Evolutionary conservation across 73 alveolate genomes (phyloP), one percentile per base, ranked within the genome.

Genomic region (Halteria grandinella): DNA sequence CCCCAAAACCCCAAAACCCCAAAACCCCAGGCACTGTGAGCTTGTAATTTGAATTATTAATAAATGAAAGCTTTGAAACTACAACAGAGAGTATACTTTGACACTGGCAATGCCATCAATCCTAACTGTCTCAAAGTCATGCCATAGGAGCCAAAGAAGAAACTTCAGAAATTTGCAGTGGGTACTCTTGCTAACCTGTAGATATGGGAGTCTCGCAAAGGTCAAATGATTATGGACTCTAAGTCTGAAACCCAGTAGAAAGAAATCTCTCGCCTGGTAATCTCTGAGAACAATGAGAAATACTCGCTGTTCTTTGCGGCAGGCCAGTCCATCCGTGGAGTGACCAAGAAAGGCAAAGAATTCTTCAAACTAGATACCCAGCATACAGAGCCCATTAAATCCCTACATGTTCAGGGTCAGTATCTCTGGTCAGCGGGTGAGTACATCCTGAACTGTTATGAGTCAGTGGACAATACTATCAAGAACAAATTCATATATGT

Each of bases 401-500:
- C 63, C 39, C 24, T 82, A 51, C 83, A 82, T 82, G 91, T 82
- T 6, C 39, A 55, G 36, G 29, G 62, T 23, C 58, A 62, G 32
- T 45, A 52, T 58, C 45, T 82, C 14, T 82, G 91, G 91, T 51
- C 82, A 25, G 80, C 86, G 15, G 91, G 91, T 7, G 92, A 83
- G 25, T 83, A 73, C 45, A 83, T 83, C 41, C 28, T 83, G 21
- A 83, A 83, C 29, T 83, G 87, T 55, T 83, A 74, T 45, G 85
- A 73, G 70, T 54, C 74, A 15, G 75, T 36, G 2, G 59, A 31
- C 17, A 51, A 34, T 41, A 78, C 66, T 20, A 62, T 83, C 25
- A 57, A 43, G 12, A 87, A 83, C 33, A 83, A 74, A 25, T 83
- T 55, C 63, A 73, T 55, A 33, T 83, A 41, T 71, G 54, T 83